These are phyloP conservation scores for Zasmidium angulare DNA, from an alignment of 2,329 filamentous ascomycete species.

Conservation along the genomic window DNA sequence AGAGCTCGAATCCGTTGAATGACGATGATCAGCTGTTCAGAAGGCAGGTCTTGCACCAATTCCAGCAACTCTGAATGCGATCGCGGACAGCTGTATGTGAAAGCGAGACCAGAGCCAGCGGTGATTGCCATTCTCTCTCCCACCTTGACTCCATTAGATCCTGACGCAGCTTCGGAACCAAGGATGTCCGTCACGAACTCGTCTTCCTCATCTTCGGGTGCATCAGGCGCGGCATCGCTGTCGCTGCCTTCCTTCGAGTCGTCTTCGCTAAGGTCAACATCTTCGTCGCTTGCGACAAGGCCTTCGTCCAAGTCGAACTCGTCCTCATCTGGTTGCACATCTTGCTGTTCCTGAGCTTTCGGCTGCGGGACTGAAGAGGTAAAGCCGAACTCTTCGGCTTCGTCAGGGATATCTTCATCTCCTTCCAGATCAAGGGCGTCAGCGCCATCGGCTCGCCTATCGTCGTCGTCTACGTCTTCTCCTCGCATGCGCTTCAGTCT, in stretches of 20 bases:
- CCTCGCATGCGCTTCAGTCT: slow-evolving; percentile 84
- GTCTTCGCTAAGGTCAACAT: slow-evolving; percentile 19
- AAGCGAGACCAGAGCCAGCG: slow-evolving; percentile 59
- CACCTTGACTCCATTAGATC: slow-evolving; percentile 30
- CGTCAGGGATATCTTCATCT: slow-evolving; percentile 47
- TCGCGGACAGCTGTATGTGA: slow-evolving; percentile 81
- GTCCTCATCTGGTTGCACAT: slow-evolving; percentile 88
- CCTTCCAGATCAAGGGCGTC: slow-evolving; percentile 32
- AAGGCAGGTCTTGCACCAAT: slow-evolving; percentile 61
- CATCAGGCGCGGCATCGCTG: slow-evolving; percentile 20
- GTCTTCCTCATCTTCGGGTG: slow-evolving; percentile 46
- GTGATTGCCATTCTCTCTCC: slow-evolving; percentile 45
- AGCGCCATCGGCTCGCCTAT: slow-evolving; percentile 40
- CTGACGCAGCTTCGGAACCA: slow-evolving; percentile 19
- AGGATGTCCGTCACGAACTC: slow-evolving; percentile 49
- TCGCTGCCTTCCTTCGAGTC: slow-evolving; percentile 7
- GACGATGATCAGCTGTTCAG: slow-evolving; percentile 70
- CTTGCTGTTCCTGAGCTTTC: slow-evolving; percentile 35
- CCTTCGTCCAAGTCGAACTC: slow-evolving; percentile 90
- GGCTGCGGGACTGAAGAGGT: slow-evolving; percentile 53
- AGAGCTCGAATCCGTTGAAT: slow-evolving; percentile 87
- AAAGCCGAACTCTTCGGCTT: slow-evolving; percentile 63
- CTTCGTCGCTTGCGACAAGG: slow-evolving; percentile 71
- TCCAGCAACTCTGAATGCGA: slow-evolving; percentile 71
- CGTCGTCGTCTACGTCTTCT: slow-evolving; percentile 68